A percentile compares a stretch with the other conserved stretches of the same genome.
Conservation (phyloP, 1,284 basidiomycete genomes). For the Ustilago nuda region DNA sequence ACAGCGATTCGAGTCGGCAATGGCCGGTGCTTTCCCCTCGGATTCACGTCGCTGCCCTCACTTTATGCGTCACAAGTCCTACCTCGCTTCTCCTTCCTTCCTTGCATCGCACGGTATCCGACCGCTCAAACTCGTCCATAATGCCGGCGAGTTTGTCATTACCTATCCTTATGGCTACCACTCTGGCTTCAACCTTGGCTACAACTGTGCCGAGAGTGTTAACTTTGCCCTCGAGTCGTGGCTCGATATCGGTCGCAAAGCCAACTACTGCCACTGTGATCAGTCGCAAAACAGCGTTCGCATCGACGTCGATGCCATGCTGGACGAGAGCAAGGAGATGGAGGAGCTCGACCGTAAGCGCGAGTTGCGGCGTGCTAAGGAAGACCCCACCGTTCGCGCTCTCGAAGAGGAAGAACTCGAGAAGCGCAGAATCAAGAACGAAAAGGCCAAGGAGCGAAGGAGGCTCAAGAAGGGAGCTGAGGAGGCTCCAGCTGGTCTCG, state of each 20-base stretch:
- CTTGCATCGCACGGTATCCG: slow-evolving; percentile 81
- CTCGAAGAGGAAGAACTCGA: slow-evolving; percentile 46
- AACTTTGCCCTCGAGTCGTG: slow-evolving; percentile 97
- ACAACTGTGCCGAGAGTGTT: slow-evolving; percentile 97
- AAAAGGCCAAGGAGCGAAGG: slow-evolving; percentile 46
- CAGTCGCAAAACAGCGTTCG: slow-evolving; percentile 64
- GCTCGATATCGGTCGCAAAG: slow-evolving; percentile 80
- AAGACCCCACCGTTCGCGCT: slow-evolving; percentile 20
- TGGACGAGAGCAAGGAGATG: slow-evolving; percentile 61
- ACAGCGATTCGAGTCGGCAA: slow-evolving; percentile 69
- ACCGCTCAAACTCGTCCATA: slow-evolving; percentile 76
- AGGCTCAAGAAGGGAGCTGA: slow-evolving; percentile 33
- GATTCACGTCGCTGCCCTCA: slow-evolving; percentile 80
- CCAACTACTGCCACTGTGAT: slow-evolving; percentile 66
- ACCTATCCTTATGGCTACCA: slow-evolving; percentile 94
- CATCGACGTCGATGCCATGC: slow-evolving; percentile 65
- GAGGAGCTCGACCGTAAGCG: slow-evolving; percentile 58
- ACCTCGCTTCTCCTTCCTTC: slow-evolving; percentile 87
- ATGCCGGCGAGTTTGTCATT: slow-evolving; percentile 92
- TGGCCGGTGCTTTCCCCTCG: slow-evolving; percentile 63
- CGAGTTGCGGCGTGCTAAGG: slow-evolving; percentile 73
- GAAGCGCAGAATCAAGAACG: slow-evolving; percentile 40
- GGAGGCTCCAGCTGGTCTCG: slow-evolving; percentile 24
- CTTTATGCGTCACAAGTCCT: slow-evolving; percentile 96
- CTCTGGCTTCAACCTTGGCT: slow-evolving; percentile 94